Conservation (phyloP, 2,329 filamentous ascomycete species). For the Esteya vermicola region DNA sequence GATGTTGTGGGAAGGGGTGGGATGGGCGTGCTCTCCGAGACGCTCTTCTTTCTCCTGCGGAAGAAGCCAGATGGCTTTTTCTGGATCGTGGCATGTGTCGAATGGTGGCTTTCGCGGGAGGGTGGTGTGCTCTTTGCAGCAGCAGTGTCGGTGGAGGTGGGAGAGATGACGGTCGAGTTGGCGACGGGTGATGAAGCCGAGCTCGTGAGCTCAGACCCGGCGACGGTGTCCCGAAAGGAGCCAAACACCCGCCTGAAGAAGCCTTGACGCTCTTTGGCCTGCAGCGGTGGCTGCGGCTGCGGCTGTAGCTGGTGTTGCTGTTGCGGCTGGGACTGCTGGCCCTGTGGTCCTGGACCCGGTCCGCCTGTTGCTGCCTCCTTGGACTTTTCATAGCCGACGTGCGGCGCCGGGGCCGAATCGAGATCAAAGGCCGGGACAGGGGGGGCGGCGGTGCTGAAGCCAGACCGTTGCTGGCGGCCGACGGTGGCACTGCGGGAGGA, state of each 20-base stretch:
- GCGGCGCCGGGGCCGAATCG: constrained; percentile 42
- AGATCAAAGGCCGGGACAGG: constrained; percentile 19
- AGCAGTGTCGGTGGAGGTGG: constrained; percentile 18
- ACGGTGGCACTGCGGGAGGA: constrained; percentile 37
- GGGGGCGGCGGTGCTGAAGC: constrained; percentile 14
- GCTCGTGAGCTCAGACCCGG: constrained; percentile 6
- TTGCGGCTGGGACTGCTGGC: not conserved
- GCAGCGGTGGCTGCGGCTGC: not conserved
- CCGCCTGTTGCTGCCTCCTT: constrained; percentile 26
- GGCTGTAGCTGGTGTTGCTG: constrained; percentile 9
- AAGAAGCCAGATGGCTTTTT: constrained; percentile 96
- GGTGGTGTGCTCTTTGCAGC: constrained; percentile 28
- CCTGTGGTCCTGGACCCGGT: too few relatives aligned
- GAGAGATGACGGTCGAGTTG: constrained; percentile 17
- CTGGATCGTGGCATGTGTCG: constrained; percentile 41
- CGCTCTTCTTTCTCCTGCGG: constrained; percentile 79
- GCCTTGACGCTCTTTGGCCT: constrained; percentile 54
- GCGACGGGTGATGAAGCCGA: constrained; percentile 8
- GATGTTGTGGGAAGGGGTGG: constrained; percentile 43
- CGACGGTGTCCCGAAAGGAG: constrained; percentile 42
- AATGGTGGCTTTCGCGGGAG: constrained; percentile 35
- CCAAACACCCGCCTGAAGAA: constrained; percentile 93
- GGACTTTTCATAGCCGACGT: constrained; percentile 43
- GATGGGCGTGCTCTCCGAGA: constrained; percentile 42
- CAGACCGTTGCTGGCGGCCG: constrained; percentile 16